Conservation (phyloP, 257 asterid species). For the Plectranthus barbatus region DNA sequence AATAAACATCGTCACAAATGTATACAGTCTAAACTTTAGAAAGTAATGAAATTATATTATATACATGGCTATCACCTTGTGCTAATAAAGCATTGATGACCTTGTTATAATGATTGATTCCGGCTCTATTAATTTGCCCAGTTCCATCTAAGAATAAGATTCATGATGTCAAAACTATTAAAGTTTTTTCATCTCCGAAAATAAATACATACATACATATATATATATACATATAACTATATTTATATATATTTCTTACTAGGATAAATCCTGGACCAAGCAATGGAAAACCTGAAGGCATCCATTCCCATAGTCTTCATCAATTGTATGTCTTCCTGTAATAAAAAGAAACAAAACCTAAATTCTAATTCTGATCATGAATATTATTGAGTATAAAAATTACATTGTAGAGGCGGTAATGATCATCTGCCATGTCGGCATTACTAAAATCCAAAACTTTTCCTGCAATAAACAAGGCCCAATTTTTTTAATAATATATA, state of each 20-base stretch:
- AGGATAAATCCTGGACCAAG: slow-evolving; percentile 89
- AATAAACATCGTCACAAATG: not conserved
- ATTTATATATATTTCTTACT: slow-evolving; percentile 39
- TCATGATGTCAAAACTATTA: not conserved
- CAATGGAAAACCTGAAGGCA: slow-evolving; percentile 85
- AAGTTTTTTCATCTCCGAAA: not conserved
- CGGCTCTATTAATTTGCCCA: slow-evolving; percentile 68
- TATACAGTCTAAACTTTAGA: too few relatives aligned
- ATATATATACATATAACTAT: too few relatives aligned
- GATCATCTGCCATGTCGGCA: slow-evolving; percentile 77
- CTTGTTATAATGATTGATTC: slow-evolving; percentile 76
- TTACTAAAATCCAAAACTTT: slow-evolving; percentile 67
- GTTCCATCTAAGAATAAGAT: slow-evolving; percentile 47
- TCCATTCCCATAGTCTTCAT: slow-evolving; percentile 93
- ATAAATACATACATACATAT: too few relatives aligned
- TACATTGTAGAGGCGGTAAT: slow-evolving; percentile 64
- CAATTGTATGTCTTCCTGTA: slow-evolving; percentile 63
- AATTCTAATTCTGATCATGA: too few relatives aligned
- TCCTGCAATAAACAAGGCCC: slow-evolving; percentile 32
- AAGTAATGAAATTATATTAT: not conserved
- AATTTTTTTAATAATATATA: too few relatives aligned
- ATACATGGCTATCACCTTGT: slow-evolving; percentile 27
- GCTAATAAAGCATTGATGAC: slow-evolving; percentile 66
- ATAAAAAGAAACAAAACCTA: not conserved
- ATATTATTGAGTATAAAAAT: not conserved